Conservation (phyloP, 1,284 basidiomycete genomes). For the Ganoderma sinense region DNA sequence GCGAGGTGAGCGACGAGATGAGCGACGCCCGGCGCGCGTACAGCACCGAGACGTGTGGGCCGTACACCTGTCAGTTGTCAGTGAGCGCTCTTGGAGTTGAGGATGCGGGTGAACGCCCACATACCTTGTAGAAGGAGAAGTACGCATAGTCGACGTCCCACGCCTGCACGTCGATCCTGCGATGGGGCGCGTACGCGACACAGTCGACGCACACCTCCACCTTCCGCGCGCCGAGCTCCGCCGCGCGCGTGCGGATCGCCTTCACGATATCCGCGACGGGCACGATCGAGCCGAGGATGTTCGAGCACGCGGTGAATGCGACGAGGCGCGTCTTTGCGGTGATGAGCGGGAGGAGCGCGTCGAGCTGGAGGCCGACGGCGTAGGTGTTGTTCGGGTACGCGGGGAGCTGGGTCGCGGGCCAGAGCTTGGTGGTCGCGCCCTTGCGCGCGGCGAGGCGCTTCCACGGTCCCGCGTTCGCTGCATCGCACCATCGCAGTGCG, state of each 20-base stretch:
- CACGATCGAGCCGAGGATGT: constrained; percentile 74
- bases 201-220: constrained; percentile 77
- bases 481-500: not conserved
- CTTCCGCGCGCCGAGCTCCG: constrained; percentile 62
- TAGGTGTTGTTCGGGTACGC: constrained; percentile 68
- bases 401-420: constrained; percentile 54
- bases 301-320: constrained; percentile 80
- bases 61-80: constrained; percentile 63
- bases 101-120: constrained; percentile 5
- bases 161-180: constrained; percentile 69
- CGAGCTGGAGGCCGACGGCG: constrained; percentile 63
- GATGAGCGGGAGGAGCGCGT: constrained; percentile 69
- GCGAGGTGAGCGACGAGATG: constrained; percentile 54
- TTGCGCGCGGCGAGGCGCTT: constrained; percentile 72
- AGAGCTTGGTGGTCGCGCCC: constrained; percentile 63
- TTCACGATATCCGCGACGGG: constrained; percentile 65
- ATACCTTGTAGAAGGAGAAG: constrained; percentile 83
- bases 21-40: constrained; percentile 63
- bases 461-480: constrained; percentile 84
- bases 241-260: constrained; percentile 56
- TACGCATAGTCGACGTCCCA: constrained; percentile 82
- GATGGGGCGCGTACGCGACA: constrained; percentile 82
- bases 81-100: no score
- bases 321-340: constrained; percentile 72
- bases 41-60: constrained; percentile 73